phyloP scores from a whole-genome alignment of 1,139 yeast species.

The Schwanniomyces etchellsii region DNA sequence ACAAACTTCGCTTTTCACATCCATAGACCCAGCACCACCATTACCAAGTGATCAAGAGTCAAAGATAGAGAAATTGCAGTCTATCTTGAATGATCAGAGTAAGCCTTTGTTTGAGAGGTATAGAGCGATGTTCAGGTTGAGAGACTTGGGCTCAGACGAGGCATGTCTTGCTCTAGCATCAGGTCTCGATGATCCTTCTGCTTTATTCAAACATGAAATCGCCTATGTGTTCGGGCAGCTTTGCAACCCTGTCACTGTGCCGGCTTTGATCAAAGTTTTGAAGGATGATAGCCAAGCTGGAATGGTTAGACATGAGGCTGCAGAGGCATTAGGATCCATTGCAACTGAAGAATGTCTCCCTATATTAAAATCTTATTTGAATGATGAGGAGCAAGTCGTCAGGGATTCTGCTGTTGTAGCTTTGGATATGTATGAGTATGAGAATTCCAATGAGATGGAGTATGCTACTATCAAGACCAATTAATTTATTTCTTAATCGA shows the following conservation, averaged over 20 bases:
- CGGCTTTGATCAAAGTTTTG: constrained; percentile 76
- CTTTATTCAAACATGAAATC: constrained; percentile 93
- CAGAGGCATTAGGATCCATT: constrained; percentile 95
- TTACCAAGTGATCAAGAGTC: constrained; percentile 57
- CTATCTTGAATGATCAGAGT: constrained; percentile 66
- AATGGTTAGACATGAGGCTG: constrained; percentile 99
- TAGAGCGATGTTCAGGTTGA: constrained; percentile 95
- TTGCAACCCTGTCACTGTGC: constrained; percentile 90
- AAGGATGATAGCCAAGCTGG: constrained; percentile 79
- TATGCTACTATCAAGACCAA: constrained; percentile 47
- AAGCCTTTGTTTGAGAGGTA: constrained; percentile 88
- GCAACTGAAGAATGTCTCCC: constrained; percentile 97
- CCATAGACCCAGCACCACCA: constrained; percentile 99
- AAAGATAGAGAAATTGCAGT: constrained; percentile 58
- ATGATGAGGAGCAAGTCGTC: constrained; percentile 83
- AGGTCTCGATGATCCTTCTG: constrained; percentile 87
- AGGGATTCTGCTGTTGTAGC: constrained; percentile 97
- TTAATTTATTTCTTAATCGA: constrained; percentile 2
- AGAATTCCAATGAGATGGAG: constrained; percentile 79
- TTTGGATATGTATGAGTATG: constrained; percentile 95
- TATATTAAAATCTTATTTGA: constrained; percentile 68
- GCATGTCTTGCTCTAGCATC: constrained; percentile 89
- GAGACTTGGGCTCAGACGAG: constrained; percentile 91
- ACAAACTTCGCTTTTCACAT: constrained; percentile 72
- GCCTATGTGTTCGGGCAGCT: constrained; percentile 98